phyloP scores from a whole-genome alignment of 306 rosid genomes.

The Quercus wislizeni region DNA sequence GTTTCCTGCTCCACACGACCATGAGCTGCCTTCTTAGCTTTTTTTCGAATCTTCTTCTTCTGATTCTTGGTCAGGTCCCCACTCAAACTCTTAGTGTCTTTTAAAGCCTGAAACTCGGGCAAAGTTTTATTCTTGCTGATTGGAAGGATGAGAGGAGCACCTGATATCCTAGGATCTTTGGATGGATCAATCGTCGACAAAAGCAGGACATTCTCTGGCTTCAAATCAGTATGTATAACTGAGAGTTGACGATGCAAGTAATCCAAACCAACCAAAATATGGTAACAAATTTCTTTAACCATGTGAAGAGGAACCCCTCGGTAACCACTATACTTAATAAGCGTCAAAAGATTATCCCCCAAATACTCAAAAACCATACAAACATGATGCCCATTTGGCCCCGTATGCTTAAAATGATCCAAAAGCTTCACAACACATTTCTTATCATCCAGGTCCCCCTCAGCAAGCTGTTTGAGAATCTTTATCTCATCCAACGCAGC shows the following conservation, averaged over 20 bases:
- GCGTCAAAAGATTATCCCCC: slow-evolving; percentile 89
- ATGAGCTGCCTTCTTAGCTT: slow-evolving; percentile 93
- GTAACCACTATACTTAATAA: slow-evolving; percentile 76
- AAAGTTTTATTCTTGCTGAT: slow-evolving; percentile 50
- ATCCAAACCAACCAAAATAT: slow-evolving; percentile 86
- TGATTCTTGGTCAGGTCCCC: slow-evolving; percentile 76
- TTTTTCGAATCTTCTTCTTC: slow-evolving; percentile 78
- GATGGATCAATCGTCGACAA: slow-evolving; percentile 72
- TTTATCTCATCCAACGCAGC: slow-evolving; percentile 97
- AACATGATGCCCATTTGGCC: slow-evolving; percentile 94
- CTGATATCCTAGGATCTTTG: slow-evolving; percentile 80
- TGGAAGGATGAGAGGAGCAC: slow-evolving; percentile 62
- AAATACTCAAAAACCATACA: slow-evolving; percentile 95
- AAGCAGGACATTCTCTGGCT: slow-evolving; percentile 84
- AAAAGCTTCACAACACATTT: slow-evolving; percentile 95
- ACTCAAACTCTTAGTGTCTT: slow-evolving; percentile 53
- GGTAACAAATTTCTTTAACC: slow-evolving; percentile 92
- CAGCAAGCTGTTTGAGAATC: slow-evolving; percentile 86
- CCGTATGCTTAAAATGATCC: slow-evolving; percentile 95
- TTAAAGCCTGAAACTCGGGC: slow-evolving; percentile 41
- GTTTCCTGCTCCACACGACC: slow-evolving; percentile 68
- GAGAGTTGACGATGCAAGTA: slow-evolving; percentile 90
- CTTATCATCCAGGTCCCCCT: slow-evolving; percentile 75
- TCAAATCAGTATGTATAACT: slow-evolving; percentile 93
- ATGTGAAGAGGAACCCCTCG: slow-evolving; percentile 69